A percentile compares a stretch with the other conserved stretches of the same genome.
phyloP scores from a whole-genome alignment of 2,329 filamentous ascomycete species.

The Herpotrichia juniperi region DNA sequence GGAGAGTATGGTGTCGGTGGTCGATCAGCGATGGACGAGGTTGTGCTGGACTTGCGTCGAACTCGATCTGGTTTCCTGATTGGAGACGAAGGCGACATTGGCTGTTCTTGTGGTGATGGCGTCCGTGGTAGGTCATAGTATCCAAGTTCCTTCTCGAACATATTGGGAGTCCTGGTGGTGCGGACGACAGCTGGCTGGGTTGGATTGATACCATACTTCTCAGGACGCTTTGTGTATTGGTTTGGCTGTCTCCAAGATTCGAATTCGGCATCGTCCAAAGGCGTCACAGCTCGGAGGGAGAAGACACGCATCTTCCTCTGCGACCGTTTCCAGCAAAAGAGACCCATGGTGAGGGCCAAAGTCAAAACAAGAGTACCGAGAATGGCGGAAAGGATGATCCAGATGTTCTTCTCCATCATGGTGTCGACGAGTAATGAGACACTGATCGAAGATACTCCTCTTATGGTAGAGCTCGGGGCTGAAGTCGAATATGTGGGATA shows the following conservation, averaged over 20 bases:
- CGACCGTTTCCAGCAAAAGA: constrained; percentile 41
- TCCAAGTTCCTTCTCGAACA: constrained; percentile 43
- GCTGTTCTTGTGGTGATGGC: constrained; percentile 30
- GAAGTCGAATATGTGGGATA: neutral
- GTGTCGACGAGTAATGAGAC: constrained; percentile 6
- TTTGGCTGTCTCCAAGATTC: constrained; percentile 48
- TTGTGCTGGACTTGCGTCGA: constrained; percentile 43
- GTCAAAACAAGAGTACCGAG: constrained; percentile 40
- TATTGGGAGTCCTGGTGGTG: constrained; percentile 31
- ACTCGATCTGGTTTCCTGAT: constrained; percentile 39
- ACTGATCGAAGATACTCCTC: neutral
- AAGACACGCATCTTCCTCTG: constrained; percentile 42
- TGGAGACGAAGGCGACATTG: constrained; percentile 28
- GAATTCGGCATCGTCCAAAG: constrained; percentile 48
- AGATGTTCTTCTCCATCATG: constrained; percentile 42
- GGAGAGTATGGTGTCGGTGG: constrained; percentile 48
- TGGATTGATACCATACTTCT: constrained; percentile 42
- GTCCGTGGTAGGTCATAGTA: constrained; percentile 34
- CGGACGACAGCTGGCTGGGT: constrained; percentile 32
- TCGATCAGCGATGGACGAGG: constrained; percentile 41
- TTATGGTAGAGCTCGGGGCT: constrained; percentile 1
- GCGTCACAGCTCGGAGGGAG: constrained; percentile 45
- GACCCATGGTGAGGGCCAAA: constrained; percentile 30
- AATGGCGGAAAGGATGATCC: constrained; percentile 44
- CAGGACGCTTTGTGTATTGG: constrained; percentile 42